These are phyloP conservation scores for Pachysandra terminalis DNA, from an alignment of 164 flowering plant genomes.

Conservation along the genomic window DNA sequence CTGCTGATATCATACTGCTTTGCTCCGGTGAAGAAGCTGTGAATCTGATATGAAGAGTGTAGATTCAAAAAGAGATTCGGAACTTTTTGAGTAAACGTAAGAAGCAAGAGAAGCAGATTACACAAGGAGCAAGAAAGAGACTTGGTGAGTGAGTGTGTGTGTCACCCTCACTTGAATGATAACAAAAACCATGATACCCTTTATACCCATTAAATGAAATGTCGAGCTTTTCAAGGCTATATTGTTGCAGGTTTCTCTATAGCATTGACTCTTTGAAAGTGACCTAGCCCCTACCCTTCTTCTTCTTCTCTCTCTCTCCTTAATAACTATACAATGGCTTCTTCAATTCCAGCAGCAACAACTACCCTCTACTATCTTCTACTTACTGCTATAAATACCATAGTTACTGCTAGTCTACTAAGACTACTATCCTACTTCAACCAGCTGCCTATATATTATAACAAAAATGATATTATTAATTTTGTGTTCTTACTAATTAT, in stretches of 20 bases:
- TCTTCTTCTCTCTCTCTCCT: not conserved
- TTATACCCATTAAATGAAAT: not conserved
- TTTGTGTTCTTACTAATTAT: no score
- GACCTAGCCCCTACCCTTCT: not conserved
- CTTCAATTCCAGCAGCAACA: not conserved
- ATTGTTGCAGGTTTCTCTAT: not conserved
- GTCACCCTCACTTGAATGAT: not conserved
- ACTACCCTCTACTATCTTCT: not conserved
- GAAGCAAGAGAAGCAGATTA: slow-evolving; percentile 3
- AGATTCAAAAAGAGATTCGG: not conserved
- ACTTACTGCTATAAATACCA: not conserved
- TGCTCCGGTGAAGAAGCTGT: no score
- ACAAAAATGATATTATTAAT: no score
- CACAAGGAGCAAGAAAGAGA: not conserved
- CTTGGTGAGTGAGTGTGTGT: not conserved
- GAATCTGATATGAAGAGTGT: no score
- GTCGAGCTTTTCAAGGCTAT: slow-evolving; percentile 9
- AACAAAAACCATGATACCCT: not conserved
- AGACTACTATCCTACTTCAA: not conserved
- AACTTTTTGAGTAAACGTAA: slow-evolving; percentile 9
- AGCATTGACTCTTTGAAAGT: slow-evolving; percentile 14
- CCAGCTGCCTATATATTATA: not conserved
- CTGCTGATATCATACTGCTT: no score
- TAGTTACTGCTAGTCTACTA: not conserved
- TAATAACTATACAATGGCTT: not conserved